Evolutionary conservation across 2,329 filamentous ascomycete species (phyloP), one percentile per base, ranked within the genome.

Genomic region (Ceratocystis papillata): DNA sequence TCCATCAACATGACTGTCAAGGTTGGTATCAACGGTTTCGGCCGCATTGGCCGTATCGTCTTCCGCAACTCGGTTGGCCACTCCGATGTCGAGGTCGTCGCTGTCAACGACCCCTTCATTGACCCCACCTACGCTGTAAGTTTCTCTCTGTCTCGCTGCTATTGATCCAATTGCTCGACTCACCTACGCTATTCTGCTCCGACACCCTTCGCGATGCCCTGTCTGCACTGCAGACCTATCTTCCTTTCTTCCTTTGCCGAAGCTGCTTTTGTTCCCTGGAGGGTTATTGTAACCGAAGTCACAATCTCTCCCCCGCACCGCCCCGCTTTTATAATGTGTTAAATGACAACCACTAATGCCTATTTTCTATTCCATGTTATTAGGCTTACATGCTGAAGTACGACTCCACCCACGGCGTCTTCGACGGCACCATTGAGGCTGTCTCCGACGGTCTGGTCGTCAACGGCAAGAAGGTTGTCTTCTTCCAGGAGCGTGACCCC

Each of bases 321-420:
- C 67, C 30, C 55, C 22, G n/a, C 67, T 63, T 57, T 65, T 65
- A 50, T 41, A 68, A n/a, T 22, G n/a, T 53, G 55, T 64, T 68
- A 68, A 68, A 55, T 55, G 50, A n/a, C 50, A 55, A 55, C 50
- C 20, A 25, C 50, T 55, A 55, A 55, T 7, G 2, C 30, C 15
- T 46, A 15, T 44, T 50, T n/a, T 46, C 15, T 48, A 60, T 68
- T 41, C 17, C 28, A 50, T 64, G 63, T 46, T 45, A 67, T 30
- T 70, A 96, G 91, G 90, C 89, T 77, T 97, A 97, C 87, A 97
- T 97, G 94, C 88, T 99, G 82, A 95, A 96, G 85, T 97, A 97
- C 79, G 94, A 99, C 84, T 91, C 89, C 74, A 91, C 89, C 79
- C 94, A 99, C 86, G 94, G 94, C 73, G 77, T 85, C 77, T 99